Percentiles rank a stretch among this genome's conserved stretches.
Evolutionary conservation across 805 yeast genomes (phyloP).

Genomic region (Candida coquimbonensis): DNA sequence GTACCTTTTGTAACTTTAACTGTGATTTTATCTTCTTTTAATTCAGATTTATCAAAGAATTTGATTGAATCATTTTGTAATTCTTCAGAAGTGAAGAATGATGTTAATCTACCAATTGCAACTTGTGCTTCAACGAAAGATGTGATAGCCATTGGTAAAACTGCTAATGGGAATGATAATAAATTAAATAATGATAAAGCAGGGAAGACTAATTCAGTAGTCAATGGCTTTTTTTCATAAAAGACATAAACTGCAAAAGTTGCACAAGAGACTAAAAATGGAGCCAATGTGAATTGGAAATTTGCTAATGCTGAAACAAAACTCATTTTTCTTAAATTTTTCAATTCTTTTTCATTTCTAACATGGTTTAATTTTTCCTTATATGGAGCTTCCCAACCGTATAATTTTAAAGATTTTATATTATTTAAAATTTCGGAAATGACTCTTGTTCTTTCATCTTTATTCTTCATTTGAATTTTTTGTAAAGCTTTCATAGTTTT

Average conservation of each 20-base stretch:
- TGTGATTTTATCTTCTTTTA: constrained; percentile 55
- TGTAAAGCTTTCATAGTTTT: constrained; percentile 65
- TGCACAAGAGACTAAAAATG: constrained; percentile 81
- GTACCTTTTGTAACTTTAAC: constrained; percentile 59
- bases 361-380: constrained; percentile 65
- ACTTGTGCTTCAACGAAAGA: constrained; percentile 84
- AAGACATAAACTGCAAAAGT: constrained; percentile 80
- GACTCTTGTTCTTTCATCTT: constrained; percentile 87
- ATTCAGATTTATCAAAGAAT: constrained; percentile 36
- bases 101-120: constrained; percentile 65
- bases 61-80: constrained; percentile 73
- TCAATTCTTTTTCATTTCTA: constrained; percentile 81
- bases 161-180: constrained; percentile 85
- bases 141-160: constrained; percentile 85
- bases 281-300: constrained; percentile 80
- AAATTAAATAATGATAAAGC: constrained; percentile 85
- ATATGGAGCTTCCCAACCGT: constrained; percentile 94
- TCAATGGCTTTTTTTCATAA: constrained; percentile 53
- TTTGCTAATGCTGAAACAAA: constrained; percentile 59
- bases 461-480: constrained; percentile 78
- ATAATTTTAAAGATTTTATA: constrained; percentile 85
- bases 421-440: constrained; percentile 85
- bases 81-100: constrained; percentile 70
- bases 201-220: constrained; percentile 89
- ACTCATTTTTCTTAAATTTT: constrained; percentile 69